Evolutionary conservation across 2,329 filamentous ascomycete genomes (phyloP).

Genomic region (Talaromyces verruculosus): DNA sequence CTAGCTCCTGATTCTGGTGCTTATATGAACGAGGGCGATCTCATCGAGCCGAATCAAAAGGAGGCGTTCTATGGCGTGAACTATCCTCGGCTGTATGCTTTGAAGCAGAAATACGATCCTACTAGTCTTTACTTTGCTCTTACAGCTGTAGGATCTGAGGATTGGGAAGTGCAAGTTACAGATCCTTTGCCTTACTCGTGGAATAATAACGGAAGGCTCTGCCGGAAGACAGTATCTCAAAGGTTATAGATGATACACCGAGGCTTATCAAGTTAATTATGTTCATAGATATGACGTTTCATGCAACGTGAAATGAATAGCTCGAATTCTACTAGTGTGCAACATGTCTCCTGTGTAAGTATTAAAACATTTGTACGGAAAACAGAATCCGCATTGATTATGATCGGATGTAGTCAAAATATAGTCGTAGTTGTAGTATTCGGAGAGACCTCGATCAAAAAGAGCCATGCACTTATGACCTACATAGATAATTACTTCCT

Average conservation of each 20-base stretch:
- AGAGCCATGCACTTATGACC: background rate
- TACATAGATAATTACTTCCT: background rate
- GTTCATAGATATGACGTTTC: background rate
- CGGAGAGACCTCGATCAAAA: background rate
- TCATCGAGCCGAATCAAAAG: conserved; percentile 44
- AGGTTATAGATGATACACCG: background rate
- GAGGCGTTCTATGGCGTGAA: conserved; percentile 46
- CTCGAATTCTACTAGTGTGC: background rate
- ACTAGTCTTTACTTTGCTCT: conserved; percentile 37
- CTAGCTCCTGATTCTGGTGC: conserved; percentile 39
- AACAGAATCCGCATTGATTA: background rate
- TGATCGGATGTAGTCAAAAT: background rate
- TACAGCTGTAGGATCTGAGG: conserved; percentile 12
- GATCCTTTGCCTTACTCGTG: conserved; percentile 5
- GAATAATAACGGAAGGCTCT: conserved; percentile 5
- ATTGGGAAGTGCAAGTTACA: conserved; percentile 12
- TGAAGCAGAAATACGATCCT: conserved; percentile 49
- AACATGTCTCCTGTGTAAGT: background rate
- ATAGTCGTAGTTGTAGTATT: background rate
- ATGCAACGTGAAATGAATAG: background rate
- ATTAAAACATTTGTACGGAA: background rate
- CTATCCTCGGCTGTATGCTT: conserved; percentile 36
- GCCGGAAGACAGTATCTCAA: background rate
- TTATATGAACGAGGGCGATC: conserved; percentile 48
- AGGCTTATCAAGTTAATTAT: background rate